Base-by-base conservation (phyloP, 2,329 filamentous ascomycete genomes). In the Coleophoma cylindrospora region DNA sequence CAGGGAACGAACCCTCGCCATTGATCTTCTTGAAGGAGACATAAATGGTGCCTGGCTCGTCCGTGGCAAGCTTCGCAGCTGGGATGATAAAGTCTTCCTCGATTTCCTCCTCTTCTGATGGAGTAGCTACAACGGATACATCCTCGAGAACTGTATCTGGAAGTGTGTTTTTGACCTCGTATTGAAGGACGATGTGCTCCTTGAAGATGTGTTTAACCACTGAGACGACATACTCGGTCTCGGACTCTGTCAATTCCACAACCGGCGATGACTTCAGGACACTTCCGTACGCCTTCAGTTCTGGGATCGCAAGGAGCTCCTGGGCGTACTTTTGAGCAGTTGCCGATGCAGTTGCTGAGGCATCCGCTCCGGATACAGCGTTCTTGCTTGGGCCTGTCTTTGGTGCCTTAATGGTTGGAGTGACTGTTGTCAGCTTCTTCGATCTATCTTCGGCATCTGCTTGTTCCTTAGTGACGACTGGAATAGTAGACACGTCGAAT, bases 191-290 rank as follows among this genome's bases (percentile, higher is more conserved):
- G 64, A 99, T 77, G 65, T 97, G 89, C 67, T 96, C 89, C 73
- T 95, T 95, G 84, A 96, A 99, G 63, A 99, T 84, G 67, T 99
- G 94, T 76, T 99, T 99, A 70, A 96, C 81, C 19, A 94, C 85
- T 34, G 81, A 84, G 53, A 99, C 94, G 46, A 96, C 91, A 62
- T 99, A 99, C 70, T 99, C 94, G 17, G 92, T 97, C 72, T 97
- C 94, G 48, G 90, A 89, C 69, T 99, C 94, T 15, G 94, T 97
- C 55, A 99, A 84, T 70, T 96, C 92, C 58, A 95, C 82, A 45
- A 87, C 73, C 22, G 82, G 71, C 52, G 90, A 95, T 40, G 91
- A 96, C 74, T 96, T 97, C 75, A 99, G 87, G 12, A 97, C 83
- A 57, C 79, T 80, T 61, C 94, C 94, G 68, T 96, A 96, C 57